A percentile compares a stretch with the other conserved stretches of the same genome.
Evolutionary conservation across 305 asterid species (phyloP).

Genomic region (Fraxinus xanthoxyloides): DNA sequence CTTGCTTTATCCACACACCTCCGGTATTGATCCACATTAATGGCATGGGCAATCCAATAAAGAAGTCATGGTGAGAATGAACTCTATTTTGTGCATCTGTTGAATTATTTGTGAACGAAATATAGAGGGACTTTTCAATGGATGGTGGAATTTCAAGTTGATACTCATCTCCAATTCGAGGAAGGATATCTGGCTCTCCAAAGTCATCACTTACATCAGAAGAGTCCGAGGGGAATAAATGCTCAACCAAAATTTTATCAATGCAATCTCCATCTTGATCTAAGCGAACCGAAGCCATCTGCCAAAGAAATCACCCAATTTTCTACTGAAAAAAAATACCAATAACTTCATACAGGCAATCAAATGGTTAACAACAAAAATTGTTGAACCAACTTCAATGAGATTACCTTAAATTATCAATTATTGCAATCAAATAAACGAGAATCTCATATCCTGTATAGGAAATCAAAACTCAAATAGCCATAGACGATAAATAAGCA

Average conservation of each 20-base stretch:
- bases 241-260: constrained; percentile 30
- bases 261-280: constrained; percentile 36
- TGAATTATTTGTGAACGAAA: constrained; percentile 8
- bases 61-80: constrained; percentile 16
- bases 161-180: constrained; percentile 63
- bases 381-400: background rate
- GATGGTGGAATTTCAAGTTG: constrained; percentile 58
- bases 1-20: background rate
- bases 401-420: background rate
- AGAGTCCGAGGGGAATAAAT: constrained; percentile 14
- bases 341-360: background rate
- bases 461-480: background rate
- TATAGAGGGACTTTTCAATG: constrained; percentile 12
- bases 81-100: constrained; percentile 1
- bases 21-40: constrained; percentile 21
- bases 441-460: background rate
- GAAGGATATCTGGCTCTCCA: constrained; percentile 32
- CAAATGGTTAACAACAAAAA: background rate
- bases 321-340: background rate
- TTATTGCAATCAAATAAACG: background rate
- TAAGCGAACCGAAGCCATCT: constrained; percentile 45
- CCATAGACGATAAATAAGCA: background rate
- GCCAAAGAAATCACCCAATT: constrained; percentile 19
- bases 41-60: constrained; percentile 45
- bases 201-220: constrained; percentile 10